Base-by-base conservation (phyloP, 192 early-diverging fungal genomes). In the Coemansia sp. region DNA sequence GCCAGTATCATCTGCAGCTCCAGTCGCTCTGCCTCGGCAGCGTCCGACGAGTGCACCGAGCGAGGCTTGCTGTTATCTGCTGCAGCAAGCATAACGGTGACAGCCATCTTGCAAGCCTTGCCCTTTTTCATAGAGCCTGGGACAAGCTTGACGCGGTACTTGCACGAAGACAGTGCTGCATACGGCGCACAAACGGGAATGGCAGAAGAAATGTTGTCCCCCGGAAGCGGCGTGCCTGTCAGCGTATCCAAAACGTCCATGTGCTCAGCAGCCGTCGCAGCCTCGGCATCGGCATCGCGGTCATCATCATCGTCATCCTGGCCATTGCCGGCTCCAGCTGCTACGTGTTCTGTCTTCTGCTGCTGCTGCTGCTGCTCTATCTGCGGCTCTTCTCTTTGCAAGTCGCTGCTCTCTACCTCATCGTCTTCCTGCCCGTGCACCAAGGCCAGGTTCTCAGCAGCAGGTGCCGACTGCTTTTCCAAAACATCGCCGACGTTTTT, bases 151-250 rank as follows among this genome's bases (percentile, higher is more conserved):
- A 95, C 88, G 70, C 92, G 95, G 79, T 95, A 99, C 78, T 94
- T 95, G 84, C 87, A 96, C 62, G 89, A 86, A 27, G 88, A 87
- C 14, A 99, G 74, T 4, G 90, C 84, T 7, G 65, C 61, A 84
- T 96, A 99, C 0, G 95, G 97, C 1, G 93, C 95, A 72, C 95
- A 95, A 9, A 99, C 91, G 0, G 97, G 93, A 10, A 99, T 83
- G 11, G 92, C 94, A 78, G 86, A 87, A 42, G 85, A 79, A 16
- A 99, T 66, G 30, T 85, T 88, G 77, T 99, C 97, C 1, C 87
- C 83, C 0, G 86, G 78, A 35, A 89, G 66, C 4, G 97, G 97
- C 23, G 85, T 68, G 6, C 88, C 84, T 1, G 93, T 97, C 55
- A 99, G 77, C 13, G 82, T 82, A 78, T 97, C 94, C 25, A 98